Base-by-base conservation (phyloP, 2,329 filamentous ascomycete species). In the Onygena corvina region DNA sequence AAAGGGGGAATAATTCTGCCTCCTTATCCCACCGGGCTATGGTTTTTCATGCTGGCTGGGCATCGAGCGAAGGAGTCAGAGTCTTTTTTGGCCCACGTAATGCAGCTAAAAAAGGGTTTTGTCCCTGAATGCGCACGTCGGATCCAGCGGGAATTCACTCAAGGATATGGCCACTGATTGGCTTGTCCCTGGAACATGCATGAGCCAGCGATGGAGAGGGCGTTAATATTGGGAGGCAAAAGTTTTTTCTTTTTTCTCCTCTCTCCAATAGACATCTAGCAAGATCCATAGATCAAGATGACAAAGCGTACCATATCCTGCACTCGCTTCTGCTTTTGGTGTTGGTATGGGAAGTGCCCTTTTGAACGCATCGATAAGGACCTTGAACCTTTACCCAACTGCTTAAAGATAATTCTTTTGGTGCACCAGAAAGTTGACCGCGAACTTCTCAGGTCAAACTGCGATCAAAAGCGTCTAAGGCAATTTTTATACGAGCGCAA, bases 111-210 rank as follows among this genome's bases (percentile, higher is more conserved):
- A 40, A 23, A 40, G 35, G 35, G n/a, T n/a, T 14, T 40, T 40
- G 35, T 40, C 11, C 35, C 35, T 40, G 35, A 23, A 40, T 20
- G 18, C 20, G 18, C 4, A 40, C 35, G 21, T 42, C 21, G 14
- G 36, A n/a, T 25, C 25, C 16, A 23, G 36, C 7, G 4, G 11
- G 20, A 25, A 42, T 42, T 42, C 36, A 42, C 36, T 14, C 36
- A 42, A n/a, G 36, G 36, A 23, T n/a, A 42, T 20, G 20, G 36
- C 11, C 14, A 12, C 4, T 42, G 21, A 42, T 42, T 42, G 36
- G 36, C n/a, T 42, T n/a, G 36, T 42, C 21, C 36, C 36, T 42
- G 36, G 36, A 42, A 42, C 36, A 42, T 42, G 36, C 36, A 46
- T 46, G 42, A 33, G 42, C 25, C 27, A 46, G 42, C 30, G 42